Evolutionary conservation across 2,329 filamentous ascomycete genomes (phyloP).

Genomic region (Malbranchea zuffiana): DNA sequence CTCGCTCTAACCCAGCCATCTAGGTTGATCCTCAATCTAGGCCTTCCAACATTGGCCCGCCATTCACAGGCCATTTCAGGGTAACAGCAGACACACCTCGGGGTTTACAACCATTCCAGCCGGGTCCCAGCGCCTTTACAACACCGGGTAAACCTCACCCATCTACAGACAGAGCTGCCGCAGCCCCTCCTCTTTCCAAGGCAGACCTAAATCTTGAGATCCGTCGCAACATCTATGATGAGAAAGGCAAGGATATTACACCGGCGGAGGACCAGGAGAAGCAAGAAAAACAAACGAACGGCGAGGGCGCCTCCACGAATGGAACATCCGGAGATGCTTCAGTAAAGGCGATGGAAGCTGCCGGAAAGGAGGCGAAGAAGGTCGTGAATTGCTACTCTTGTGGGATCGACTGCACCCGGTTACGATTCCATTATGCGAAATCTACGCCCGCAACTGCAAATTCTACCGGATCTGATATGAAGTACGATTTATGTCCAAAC

Average conservation of each 20-base stretch:
- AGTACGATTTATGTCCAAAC: conserved; percentile 81
- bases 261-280: conserved; percentile 54
- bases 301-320: conserved; percentile 62
- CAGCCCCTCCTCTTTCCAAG: conserved; percentile 56
- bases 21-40: conserved; percentile 93
- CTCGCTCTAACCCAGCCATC: conserved; percentile 22
- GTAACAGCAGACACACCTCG: conserved; percentile 91
- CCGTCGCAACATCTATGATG: conserved; percentile 89
- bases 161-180: conserved; percentile 61
- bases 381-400: conserved; percentile 78
- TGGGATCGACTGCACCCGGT: conserved; percentile 72
- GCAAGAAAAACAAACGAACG: conserved; percentile 53
- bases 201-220: conserved; percentile 83
- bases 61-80: conserved; percentile 95
- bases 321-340: conserved; percentile 45
- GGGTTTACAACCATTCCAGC: conserved; percentile 90
- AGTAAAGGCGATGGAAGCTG: conserved; percentile 52
- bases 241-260: conserved; percentile 73
- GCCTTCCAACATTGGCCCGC: conserved; percentile 88
- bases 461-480: conserved; percentile 49
- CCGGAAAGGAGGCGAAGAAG: conserved; percentile 52
- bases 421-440: conserved; percentile 61
- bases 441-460: conserved; percentile 45
- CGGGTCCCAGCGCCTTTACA: conserved; percentile 61
- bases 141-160: conserved; percentile 51